Conservation (phyloP, 495 filamentous ascomycete genomes). For the Aspergillus steynii region DNA sequence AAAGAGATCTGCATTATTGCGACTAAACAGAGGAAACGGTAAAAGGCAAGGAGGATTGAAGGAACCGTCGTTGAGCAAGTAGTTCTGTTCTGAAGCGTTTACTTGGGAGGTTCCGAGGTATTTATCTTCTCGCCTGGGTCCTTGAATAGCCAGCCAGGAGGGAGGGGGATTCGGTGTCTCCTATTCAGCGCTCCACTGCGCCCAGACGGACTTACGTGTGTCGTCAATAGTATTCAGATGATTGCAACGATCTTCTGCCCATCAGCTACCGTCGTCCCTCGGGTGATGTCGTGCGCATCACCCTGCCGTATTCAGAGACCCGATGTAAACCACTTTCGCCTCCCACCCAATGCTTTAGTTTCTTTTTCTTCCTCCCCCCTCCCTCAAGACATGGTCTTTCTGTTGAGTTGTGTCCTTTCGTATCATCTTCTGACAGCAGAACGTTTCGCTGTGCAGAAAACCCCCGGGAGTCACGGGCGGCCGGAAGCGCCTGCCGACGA, state of each 20-base stretch:
- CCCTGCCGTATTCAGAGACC: no score
- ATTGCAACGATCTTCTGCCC: background rate
- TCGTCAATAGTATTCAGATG: background rate
- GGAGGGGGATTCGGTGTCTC: background rate
- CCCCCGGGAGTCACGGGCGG: no score
- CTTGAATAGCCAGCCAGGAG: background rate
- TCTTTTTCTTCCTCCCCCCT: background rate
- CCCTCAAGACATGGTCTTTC: background rate
- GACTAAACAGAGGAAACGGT: background rate
- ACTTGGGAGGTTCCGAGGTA: background rate
- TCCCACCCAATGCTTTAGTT: background rate
- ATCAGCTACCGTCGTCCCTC: background rate
- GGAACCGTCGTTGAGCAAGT: background rate
- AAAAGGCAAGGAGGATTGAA: background rate
- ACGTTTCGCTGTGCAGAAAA: background rate
- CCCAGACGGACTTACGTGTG: background rate
- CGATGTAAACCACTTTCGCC: no score
- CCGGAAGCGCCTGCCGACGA: background rate
- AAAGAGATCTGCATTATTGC: background rate
- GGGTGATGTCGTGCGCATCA: no score
- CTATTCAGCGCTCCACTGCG: background rate
- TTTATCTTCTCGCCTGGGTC: background rate
- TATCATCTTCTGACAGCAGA: background rate
- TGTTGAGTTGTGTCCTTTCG: background rate
- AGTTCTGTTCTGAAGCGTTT: background rate